Evolutionary conservation across 768 basidiomycete species (phyloP).

Genomic region (Agrocybe chaxingu): DNA sequence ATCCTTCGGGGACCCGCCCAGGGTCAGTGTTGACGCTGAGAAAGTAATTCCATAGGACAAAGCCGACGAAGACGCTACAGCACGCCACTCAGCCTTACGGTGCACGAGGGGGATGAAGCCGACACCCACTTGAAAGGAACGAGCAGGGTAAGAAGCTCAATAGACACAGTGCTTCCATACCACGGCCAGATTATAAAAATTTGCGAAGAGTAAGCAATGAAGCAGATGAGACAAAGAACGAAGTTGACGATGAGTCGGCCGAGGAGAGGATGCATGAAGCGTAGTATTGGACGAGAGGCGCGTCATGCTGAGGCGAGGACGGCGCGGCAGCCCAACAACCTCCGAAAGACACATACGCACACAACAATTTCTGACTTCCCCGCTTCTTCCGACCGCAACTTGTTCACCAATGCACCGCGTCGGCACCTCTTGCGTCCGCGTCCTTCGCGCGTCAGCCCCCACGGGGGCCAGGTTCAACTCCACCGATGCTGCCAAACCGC

Average conservation of each 20-base stretch:
- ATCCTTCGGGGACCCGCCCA: constrained; percentile 72
- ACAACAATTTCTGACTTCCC: constrained; percentile 9
- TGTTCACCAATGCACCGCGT: constrained; percentile 13
- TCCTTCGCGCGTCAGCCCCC: constrained; percentile 5
- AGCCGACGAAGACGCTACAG: constrained; percentile 63
- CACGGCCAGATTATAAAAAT: constrained; percentile 90
- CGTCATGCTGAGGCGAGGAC: neutral
- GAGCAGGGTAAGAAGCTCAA: constrained; percentile 74
- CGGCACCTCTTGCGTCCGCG: constrained; percentile 6
- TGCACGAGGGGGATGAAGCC: neutral
- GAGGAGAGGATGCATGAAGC: constrained; percentile 39
- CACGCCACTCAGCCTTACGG: constrained; percentile 8
- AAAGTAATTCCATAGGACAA: constrained; percentile 88
- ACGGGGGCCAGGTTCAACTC: constrained; percentile 6
- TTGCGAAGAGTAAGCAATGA: constrained; percentile 88
- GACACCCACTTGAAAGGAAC: constrained; percentile 84
- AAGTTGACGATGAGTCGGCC: constrained; percentile 65
- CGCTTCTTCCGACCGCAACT: neutral
- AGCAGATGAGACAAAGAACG: constrained; percentile 72
- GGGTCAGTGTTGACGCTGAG: constrained; percentile 83
- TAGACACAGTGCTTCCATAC: constrained; percentile 75
- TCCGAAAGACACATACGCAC: constrained; percentile 19
- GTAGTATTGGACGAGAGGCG: neutral
- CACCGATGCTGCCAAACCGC: constrained; percentile 1
- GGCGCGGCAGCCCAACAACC: constrained; percentile 5